These are phyloP conservation scores for Misopates orontium DNA, from an alignment of 257 asterid species.

Conservation along the genomic window DNA sequence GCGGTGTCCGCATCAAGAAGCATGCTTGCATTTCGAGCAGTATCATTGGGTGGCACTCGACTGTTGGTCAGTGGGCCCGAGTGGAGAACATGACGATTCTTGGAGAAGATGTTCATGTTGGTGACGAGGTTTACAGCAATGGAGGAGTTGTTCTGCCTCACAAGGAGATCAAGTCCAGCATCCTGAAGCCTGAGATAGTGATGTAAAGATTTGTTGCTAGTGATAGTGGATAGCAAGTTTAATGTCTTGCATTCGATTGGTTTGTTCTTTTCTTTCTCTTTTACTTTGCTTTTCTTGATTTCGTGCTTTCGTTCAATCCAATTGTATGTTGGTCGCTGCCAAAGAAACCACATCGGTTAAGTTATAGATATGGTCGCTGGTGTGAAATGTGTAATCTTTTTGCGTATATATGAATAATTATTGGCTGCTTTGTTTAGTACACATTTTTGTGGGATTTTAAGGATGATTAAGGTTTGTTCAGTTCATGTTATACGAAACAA, in stretches of 20 bases:
- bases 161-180: conserved; percentile 87
- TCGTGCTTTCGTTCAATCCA: conserved; percentile 19
- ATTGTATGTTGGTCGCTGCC: conserved; percentile 30
- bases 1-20: conserved; percentile 79
- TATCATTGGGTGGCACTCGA: conserved; percentile 94
- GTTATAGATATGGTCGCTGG: conserved; percentile 18
- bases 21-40: conserved; percentile 77
- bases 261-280: background rate
- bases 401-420: conserved; percentile 37
- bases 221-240: conserved; percentile 26
- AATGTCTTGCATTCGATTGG: conserved; percentile 1
- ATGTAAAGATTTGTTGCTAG: conserved; percentile 51
- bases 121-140: conserved; percentile 80
- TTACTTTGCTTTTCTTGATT: background rate
- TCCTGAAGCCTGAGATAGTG: conserved; percentile 78
- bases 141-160: conserved; percentile 90
- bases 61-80: conserved; percentile 90
- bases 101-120: conserved; percentile 87
- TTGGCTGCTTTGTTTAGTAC: conserved; percentile 3
- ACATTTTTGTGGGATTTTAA: conserved; percentile 18
- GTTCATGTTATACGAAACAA: background rate
- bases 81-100: conserved; percentile 92
- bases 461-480: background rate
- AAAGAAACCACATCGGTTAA: background rate
- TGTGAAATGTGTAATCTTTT: conserved; percentile 28